Percentiles rank a stretch among this genome's conserved stretches.
Evolutionary conservation across 2,329 filamentous ascomycete species (phyloP).

Genomic region (Penicillium sp.): DNA sequence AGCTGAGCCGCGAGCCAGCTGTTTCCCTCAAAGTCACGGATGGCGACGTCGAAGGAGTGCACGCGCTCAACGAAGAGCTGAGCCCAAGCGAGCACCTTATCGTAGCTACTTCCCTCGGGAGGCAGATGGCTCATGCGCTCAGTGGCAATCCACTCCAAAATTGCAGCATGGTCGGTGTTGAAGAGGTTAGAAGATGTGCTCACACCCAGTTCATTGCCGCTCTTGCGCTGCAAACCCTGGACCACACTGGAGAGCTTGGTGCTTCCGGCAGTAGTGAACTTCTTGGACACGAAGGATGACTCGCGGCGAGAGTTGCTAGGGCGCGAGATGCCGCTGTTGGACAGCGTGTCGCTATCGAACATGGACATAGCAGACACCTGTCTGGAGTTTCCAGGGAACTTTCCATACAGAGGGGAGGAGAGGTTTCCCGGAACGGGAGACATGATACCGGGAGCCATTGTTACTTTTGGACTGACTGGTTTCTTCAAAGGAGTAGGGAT

Average conservation of each 20-base stretch:
- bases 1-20: slow-evolving; percentile 48
- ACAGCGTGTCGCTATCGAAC: slow-evolving; percentile 24
- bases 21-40: slow-evolving; percentile 39
- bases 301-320: slow-evolving; percentile 16
- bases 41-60: slow-evolving; percentile 39
- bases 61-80: slow-evolving; percentile 41
- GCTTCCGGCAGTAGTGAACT: slow-evolving; percentile 19
- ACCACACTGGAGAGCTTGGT: slow-evolving; percentile 34
- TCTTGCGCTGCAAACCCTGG: slow-evolving; percentile 31
- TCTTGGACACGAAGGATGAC: slow-evolving; percentile 14
- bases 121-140: slow-evolving; percentile 43
- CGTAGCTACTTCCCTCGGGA: slow-evolving; percentile 43
- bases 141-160: slow-evolving; percentile 38
- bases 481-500: slow-evolving; percentile 9
- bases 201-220: slow-evolving; percentile 30
- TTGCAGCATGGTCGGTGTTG: not conserved
- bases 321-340: slow-evolving; percentile 19
- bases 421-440: slow-evolving; percentile 22
- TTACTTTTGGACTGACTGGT: not conserved
- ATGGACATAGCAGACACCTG: slow-evolving; percentile 18
- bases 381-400: slow-evolving; percentile 13
- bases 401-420: slow-evolving; percentile 17
- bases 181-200: not conserved
- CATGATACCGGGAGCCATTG: slow-evolving; percentile 22
- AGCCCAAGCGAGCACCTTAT: slow-evolving; percentile 44